Evolutionary conservation across 768 basidiomycete species (phyloP), one percentile per base, ranked within the genome.

Genomic region (Pleurotus giganteus): DNA sequence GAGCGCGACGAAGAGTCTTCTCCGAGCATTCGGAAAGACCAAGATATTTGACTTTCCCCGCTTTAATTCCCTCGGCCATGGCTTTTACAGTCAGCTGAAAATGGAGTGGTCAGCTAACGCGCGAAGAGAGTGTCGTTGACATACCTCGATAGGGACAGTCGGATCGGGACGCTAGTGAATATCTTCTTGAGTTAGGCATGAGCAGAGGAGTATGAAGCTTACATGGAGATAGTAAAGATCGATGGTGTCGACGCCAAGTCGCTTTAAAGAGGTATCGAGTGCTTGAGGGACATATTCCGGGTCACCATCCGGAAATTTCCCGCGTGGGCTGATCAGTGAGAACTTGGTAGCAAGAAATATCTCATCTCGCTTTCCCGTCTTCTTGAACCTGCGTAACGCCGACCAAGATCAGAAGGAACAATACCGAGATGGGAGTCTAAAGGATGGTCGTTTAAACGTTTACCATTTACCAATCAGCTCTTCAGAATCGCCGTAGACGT

Each of bases 321-420:
- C 59, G n/a, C 43, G 50, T 28, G 17, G 55, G 50, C 11, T 39
- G 34, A 1, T 53, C 56, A 67, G 55, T 2, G 70, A 65, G 21
- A 64, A 68, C 57, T 88, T 87, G n/a, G 83, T 85, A 2, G 84
- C 82, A n/a, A 88, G 72, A 67, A 86, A 87, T 24, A 84, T 81
- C 29, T 80, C 69, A n/a, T 68, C 59, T 23, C 80, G 70, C 47
- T 79, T 80, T 6, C 81, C 81, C 9, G 77, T 79, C 12, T 69
- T 67, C 57, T 76, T 74, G 65, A 84, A 79, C 81, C 80, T 68
- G 46, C 4, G 24, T 47, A 23, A 34, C 7, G 4, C 54, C 37
- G 21, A n/a, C n/a, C n/a, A 11, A 46, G 8, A 54, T 83, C 27
- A 36, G 55, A n/a, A 8, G 31, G 83, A 28, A 53, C 60, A 1